These are phyloP conservation scores for Trypethelium eluteriae DNA, from an alignment of 495 filamentous ascomycete species.

Conservation along the genomic window DNA sequence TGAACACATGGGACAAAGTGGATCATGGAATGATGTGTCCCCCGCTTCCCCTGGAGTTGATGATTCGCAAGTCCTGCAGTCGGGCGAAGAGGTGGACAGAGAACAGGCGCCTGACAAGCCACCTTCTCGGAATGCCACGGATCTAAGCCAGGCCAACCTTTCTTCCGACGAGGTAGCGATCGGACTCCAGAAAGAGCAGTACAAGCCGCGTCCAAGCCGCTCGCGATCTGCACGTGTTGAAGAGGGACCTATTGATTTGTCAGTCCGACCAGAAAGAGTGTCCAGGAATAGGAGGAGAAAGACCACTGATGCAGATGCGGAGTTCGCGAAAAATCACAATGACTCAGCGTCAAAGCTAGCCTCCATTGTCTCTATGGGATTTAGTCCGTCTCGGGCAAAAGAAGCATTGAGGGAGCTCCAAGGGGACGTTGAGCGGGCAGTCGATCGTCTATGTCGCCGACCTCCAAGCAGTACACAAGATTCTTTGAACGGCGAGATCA, in stretches of 20 bases:
- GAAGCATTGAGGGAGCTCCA: slow-evolving; percentile 21
- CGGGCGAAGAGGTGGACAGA: slow-evolving; percentile 7
- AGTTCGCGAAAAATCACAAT: slow-evolving; percentile 1
- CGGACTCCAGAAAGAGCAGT: slow-evolving; percentile 31
- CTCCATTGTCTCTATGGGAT: slow-evolving; percentile 25
- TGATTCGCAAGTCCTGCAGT: too few species aligned
- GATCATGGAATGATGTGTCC: neutral
- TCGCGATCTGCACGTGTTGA: slow-evolving; percentile 28
- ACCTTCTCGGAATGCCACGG: neutral
- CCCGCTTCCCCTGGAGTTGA: too few species aligned
- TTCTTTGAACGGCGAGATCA: neutral
- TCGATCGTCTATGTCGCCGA: neutral
- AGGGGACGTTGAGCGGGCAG: neutral
- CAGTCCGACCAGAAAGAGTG: slow-evolving; percentile 29
- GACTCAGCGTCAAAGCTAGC: slow-evolving; percentile 19
- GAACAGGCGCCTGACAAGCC: neutral
- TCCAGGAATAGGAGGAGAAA: slow-evolving; percentile 30
- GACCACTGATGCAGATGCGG: slow-evolving; percentile 12
- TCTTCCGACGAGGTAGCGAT: slow-evolving; percentile 26
- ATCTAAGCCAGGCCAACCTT: slow-evolving; percentile 4
- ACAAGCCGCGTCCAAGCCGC: slow-evolving; percentile 34
- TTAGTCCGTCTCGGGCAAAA: slow-evolving; percentile 18
- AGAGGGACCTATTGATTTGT: slow-evolving; percentile 28
- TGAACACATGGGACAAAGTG: neutral
- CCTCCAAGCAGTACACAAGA: neutral